A percentile compares a stretch with the other conserved stretches of the same genome.
Conservation (phyloP, 257 asterid genomes). For the Leonotis leonurus region DNA sequence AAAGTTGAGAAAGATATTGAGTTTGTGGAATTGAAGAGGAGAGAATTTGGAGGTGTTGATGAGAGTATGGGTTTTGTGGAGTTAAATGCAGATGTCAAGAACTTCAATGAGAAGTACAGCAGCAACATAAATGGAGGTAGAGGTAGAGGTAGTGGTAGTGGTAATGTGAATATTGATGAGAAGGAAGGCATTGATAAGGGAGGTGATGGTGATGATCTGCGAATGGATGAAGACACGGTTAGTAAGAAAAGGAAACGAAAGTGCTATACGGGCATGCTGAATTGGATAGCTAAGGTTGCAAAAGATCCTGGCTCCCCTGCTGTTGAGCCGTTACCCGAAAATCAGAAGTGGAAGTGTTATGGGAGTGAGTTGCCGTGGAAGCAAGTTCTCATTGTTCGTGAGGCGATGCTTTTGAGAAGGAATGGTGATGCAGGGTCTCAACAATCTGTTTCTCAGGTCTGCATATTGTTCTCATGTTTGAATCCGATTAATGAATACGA, state of each 20-base stretch:
- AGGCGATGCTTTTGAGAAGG: conserved; percentile 37
- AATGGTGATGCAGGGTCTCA: conserved; percentile 38
- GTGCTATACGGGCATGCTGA: conserved; percentile 30
- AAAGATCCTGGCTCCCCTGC: conserved; percentile 54
- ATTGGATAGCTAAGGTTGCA: conserved; percentile 58
- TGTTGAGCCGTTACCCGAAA: conserved; percentile 45
- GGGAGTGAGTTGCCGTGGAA: conserved; percentile 59
- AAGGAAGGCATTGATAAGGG: conserved; percentile 4
- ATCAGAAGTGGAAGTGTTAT: conserved; percentile 59
- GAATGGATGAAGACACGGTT: conserved; percentile 14
- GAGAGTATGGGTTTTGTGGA: conserved; percentile 15
- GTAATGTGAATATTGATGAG: conserved; percentile 15
- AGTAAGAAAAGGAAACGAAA: conserved; percentile 54
- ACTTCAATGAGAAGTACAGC: conserved; percentile 1
- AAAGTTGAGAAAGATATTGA: conserved; percentile 30
- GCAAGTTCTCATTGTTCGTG: conserved; percentile 59
- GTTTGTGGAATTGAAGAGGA: conserved; percentile 18
- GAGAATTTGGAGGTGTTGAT: conserved; percentile 18
- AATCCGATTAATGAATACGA: not conserved
- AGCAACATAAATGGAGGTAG: not conserved
- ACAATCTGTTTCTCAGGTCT: conserved; percentile 48
- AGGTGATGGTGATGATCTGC: conserved; percentile 12
- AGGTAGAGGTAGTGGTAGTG: not conserved
- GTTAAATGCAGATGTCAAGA: conserved; percentile 12
- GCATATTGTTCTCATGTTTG: conserved; percentile 10